Conservation (phyloP, 345 rosid species). For the Cardamine chenopodiifolia region DNA sequence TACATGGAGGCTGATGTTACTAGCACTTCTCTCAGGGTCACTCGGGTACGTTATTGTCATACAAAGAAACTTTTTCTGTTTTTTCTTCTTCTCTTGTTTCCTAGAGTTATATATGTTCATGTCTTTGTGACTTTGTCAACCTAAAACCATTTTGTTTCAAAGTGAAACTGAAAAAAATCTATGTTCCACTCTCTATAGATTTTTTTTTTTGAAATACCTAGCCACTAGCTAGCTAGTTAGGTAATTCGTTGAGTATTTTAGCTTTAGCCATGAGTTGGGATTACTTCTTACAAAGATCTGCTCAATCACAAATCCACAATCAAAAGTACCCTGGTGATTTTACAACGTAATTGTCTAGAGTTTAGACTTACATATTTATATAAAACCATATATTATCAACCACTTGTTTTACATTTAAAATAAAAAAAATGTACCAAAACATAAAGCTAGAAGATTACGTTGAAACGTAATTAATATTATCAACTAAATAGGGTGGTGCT, state of each 20-base stretch:
- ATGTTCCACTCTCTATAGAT: neutral
- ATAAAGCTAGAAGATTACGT: neutral
- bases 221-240: neutral
- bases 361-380: neutral
- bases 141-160: neutral
- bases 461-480: neutral
- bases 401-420: neutral
- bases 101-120: neutral
- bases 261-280: neutral
- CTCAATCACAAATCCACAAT: neutral
- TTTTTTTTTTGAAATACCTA: neutral
- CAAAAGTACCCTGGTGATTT: neutral
- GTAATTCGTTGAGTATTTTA: neutral
- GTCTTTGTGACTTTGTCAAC: neutral
- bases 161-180: neutral
- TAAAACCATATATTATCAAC: neutral
- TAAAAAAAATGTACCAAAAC: neutral
- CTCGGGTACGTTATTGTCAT: slow-evolving; percentile 49
- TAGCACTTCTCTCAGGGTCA: slow-evolving; percentile 52
- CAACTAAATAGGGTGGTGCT: neutral
- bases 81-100: neutral
- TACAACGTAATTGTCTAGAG: neutral
- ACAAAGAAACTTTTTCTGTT: neutral
- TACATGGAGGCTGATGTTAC: slow-evolving; percentile 49
- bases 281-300: neutral